A percentile compares a stretch with the other conserved stretches of the same genome.
Conservation (phyloP, 495 filamentous ascomycete genomes). For the Xylaria flabelliformis region DNA sequence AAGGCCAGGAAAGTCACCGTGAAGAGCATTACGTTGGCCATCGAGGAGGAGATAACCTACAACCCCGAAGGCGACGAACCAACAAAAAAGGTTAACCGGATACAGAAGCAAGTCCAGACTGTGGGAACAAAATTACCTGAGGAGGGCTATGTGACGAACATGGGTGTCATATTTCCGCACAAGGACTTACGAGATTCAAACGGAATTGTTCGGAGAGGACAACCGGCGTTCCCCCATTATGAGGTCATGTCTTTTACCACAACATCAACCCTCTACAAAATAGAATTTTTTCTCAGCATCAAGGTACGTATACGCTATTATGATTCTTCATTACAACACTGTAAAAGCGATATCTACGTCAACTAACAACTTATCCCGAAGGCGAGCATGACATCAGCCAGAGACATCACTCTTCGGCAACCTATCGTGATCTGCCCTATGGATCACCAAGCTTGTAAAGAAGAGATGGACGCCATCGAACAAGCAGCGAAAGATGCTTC, state of each 20-base stretch:
- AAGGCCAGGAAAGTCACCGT: constrained; percentile 95
- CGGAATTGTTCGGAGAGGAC: constrained; percentile 83
- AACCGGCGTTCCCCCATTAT: constrained; percentile 88
- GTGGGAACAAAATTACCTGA: constrained; percentile 86
- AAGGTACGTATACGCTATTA: constrained; percentile 65
- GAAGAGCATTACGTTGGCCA: constrained; percentile 88
- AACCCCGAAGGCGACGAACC: constrained; percentile 99
- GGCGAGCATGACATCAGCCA: constrained; percentile 89
- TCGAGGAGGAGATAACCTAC: constrained; percentile 96
- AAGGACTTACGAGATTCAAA: constrained; percentile 89
- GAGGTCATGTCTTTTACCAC: constrained; percentile 91
- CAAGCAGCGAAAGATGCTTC: constrained; percentile 92
- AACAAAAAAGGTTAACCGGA: constrained; percentile 82
- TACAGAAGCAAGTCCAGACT: constrained; percentile 82
- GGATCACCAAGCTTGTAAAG: constrained; percentile 93
- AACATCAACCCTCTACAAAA: constrained; percentile 92
- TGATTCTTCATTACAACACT: background rate
- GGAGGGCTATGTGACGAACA: constrained; percentile 85
- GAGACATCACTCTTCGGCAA: constrained; percentile 89
- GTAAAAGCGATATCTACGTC: background rate
- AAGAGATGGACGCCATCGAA: constrained; percentile 98
- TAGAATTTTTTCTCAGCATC: constrained; percentile 94
- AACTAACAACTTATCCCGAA: constrained; percentile 47
- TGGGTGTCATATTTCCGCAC: constrained; percentile 88
- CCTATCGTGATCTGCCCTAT: constrained; percentile 96